These are phyloP conservation scores for Taphrina betulina DNA, from an alignment of 1,139 yeast species.

Conservation along the genomic window DNA sequence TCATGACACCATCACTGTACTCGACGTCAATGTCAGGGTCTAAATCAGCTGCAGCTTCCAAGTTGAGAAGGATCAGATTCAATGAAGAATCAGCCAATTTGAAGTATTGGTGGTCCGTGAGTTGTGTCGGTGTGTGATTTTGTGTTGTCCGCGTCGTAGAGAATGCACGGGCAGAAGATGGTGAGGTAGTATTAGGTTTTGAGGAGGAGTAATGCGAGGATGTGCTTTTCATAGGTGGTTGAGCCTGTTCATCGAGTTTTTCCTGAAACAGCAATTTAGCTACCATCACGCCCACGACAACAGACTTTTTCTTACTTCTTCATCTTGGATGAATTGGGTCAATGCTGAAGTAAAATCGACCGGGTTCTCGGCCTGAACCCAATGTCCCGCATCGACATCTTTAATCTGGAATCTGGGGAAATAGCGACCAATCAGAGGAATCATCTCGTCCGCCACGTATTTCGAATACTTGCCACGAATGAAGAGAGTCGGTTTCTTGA, in stretches of 20 bases:
- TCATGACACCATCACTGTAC: conserved; percentile 67
- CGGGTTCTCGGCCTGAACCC: conserved; percentile 84
- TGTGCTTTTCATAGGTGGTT: too few relatives aligned
- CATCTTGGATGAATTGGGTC: conserved; percentile 58
- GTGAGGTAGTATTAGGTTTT: not conserved
- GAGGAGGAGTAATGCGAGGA: not conserved
- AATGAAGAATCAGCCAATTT: conserved; percentile 25
- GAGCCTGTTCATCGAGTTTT: conserved; percentile 5
- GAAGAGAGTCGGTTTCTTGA: conserved; percentile 72
- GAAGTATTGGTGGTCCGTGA: conserved; percentile 27
- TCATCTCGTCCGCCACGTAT: conserved; percentile 82
- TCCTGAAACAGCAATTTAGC: too few relatives aligned
- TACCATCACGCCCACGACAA: too few relatives aligned
- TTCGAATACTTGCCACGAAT: conserved; percentile 74
- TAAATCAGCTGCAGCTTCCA: conserved; percentile 24
- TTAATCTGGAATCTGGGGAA: conserved; percentile 75
- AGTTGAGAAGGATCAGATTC: conserved; percentile 8
- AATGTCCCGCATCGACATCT: conserved; percentile 84
- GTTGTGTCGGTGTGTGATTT: conserved; percentile 16
- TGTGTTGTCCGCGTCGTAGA: not conserved
- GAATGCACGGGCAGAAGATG: conserved; percentile 6
- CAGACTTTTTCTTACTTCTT: conserved; percentile 29
- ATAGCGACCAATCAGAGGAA: conserved; percentile 70
- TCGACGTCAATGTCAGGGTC: conserved; percentile 23
- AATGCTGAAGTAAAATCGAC: conserved; percentile 61